Conservation (phyloP, 169 alveolate genomes). For the Perkinsus marinus region DNA sequence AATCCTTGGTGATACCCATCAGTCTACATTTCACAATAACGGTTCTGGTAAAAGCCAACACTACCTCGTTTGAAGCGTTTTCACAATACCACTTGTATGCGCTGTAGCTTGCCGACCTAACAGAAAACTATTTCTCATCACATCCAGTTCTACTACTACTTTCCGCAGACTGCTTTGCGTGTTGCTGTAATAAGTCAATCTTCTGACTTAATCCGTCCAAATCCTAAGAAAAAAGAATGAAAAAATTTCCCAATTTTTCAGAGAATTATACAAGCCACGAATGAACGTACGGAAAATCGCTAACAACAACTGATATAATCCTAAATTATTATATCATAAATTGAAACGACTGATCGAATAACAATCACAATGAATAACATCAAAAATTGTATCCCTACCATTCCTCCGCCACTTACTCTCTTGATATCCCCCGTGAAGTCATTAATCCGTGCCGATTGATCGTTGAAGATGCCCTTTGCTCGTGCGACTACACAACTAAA, state of each 20-base stretch:
- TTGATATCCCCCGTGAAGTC: neutral
- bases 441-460: neutral
- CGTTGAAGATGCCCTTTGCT: neutral
- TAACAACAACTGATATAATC: too few relatives aligned
- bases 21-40: neutral
- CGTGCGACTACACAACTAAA: neutral
- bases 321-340: too few relatives aligned
- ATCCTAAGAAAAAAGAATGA: neutral
- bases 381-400: too few relatives aligned
- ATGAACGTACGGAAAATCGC: too few relatives aligned
- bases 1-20: neutral
- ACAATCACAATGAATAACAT: too few relatives aligned
- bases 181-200: neutral
- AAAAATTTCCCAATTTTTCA: neutral
- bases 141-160: too few relatives aligned
- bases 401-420: neutral
- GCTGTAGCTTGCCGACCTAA: too few relatives aligned
- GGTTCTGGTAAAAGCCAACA: neutral
- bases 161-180: neutral
- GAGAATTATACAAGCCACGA: too few relatives aligned
- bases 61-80: too few relatives aligned
- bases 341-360: neutral
- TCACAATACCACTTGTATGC: too few relatives aligned
- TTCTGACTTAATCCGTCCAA: neutral
- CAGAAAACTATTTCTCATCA: too few relatives aligned